Percentiles rank a stretch among this genome's conserved stretches.
Evolutionary conservation across 1,284 basidiomycete species (phyloP).

Genomic region (Ceratobasidium sp.): DNA sequence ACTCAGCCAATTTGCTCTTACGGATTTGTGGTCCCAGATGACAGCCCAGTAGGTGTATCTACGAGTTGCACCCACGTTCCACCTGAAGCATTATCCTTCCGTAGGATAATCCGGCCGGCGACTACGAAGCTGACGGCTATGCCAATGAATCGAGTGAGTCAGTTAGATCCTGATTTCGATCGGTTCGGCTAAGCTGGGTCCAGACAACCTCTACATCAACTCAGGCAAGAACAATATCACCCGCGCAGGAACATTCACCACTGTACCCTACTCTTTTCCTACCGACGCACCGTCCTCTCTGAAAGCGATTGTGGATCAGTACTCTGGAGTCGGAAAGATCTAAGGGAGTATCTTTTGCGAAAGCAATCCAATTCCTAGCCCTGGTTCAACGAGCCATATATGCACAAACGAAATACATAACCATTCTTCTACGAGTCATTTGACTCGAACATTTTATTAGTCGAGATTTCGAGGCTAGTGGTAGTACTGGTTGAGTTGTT

Average conservation of each 20-base stretch:
- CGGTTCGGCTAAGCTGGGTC: neutral
- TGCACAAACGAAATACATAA: too few species aligned
- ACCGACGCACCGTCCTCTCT: slow-evolving; percentile 16
- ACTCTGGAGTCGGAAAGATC: slow-evolving; percentile 31
- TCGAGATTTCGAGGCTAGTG: too few species aligned
- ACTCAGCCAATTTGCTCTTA: slow-evolving; percentile 23
- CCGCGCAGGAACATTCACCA: slow-evolving; percentile 15
- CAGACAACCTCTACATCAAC: slow-evolving; percentile 27
- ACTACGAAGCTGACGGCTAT: slow-evolving; percentile 31
- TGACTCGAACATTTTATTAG: too few species aligned
- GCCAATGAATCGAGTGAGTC: slow-evolving; percentile 32
- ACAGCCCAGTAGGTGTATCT: slow-evolving; percentile 31
- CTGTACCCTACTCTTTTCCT: slow-evolving; percentile 13
- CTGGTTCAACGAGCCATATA: too few species aligned
- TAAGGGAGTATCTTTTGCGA: neutral
- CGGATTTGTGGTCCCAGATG: slow-evolving; percentile 31
- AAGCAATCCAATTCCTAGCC: neutral
- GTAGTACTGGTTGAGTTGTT: too few species aligned
- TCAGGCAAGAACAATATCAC: slow-evolving; percentile 33
- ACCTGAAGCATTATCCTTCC: too few species aligned
- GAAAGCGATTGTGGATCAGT: slow-evolving; percentile 25
- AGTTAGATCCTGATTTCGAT: too few species aligned
- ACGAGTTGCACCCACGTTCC: too few species aligned
- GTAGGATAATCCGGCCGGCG: slow-evolving; percentile 16
- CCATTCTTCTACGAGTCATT: too few species aligned